These are phyloP conservation scores for Fomitopsis betulina DNA, from an alignment of 1,284 basidiomycete species.

Conservation along the genomic window DNA sequence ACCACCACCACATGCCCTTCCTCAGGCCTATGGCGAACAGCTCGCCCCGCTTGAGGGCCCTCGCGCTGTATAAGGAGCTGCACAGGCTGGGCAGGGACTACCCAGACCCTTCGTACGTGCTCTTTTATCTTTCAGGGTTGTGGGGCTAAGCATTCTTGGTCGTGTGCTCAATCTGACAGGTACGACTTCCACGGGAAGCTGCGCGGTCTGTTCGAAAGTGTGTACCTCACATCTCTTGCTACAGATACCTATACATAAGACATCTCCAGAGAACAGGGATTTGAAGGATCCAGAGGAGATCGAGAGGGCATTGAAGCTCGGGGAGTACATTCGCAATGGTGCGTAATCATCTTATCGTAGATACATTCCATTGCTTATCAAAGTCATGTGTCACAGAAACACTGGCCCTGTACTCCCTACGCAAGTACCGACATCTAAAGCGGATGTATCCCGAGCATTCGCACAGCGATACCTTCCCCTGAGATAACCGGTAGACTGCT, in stretches of 20 bases:
- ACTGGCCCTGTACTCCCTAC: slow-evolving; percentile 77
- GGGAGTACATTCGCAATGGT: slow-evolving; percentile 90
- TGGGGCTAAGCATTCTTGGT: background rate
- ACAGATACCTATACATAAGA: background rate
- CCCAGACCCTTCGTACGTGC: slow-evolving; percentile 64
- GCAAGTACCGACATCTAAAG: slow-evolving; percentile 83
- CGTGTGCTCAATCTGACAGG: slow-evolving; percentile 30
- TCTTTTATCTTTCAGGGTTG: background rate
- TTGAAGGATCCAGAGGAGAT: slow-evolving; percentile 71
- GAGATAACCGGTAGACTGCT: background rate
- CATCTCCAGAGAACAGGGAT: slow-evolving; percentile 60
- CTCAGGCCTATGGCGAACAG: slow-evolving; percentile 31
- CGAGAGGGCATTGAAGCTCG: slow-evolving; percentile 73
- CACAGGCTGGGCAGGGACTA: slow-evolving; percentile 75
- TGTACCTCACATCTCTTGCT: slow-evolving; percentile 14
- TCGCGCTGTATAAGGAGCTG: slow-evolving; percentile 75
- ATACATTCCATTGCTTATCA: background rate
- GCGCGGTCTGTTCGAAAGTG: slow-evolving; percentile 69
- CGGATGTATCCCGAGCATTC: slow-evolving; percentile 55
- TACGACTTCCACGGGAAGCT: slow-evolving; percentile 74
- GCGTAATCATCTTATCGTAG: slow-evolving; percentile 18
- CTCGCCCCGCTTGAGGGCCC: slow-evolving; percentile 48
- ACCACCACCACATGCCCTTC: background rate
- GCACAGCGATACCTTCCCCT: slow-evolving; percentile 9
- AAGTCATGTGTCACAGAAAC: slow-evolving; percentile 55